phyloP scores from a whole-genome alignment of 306 rosid genomes.

The Cicer yamashitae region DNA sequence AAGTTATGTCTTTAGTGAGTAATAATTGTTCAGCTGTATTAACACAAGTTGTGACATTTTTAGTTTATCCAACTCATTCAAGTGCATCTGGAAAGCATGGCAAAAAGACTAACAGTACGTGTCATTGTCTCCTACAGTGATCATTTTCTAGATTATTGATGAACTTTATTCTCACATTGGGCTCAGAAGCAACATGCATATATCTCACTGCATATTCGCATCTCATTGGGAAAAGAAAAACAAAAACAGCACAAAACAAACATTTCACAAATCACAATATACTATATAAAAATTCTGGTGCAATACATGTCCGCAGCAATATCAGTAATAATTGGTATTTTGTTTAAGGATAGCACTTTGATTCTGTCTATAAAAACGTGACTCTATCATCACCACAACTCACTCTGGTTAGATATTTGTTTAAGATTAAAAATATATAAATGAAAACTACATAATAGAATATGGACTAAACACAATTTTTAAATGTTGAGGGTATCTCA shows the following conservation, averaged over 20 bases:
- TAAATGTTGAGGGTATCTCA: background rate
- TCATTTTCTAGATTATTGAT: conserved; percentile 1
- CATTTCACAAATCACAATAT: background rate
- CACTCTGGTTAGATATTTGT: background rate
- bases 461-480: background rate
- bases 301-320: conserved; percentile 14
- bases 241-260: background rate
- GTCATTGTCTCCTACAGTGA: background rate
- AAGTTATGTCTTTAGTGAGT: background rate
- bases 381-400: background rate
- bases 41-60: conserved; percentile 15
- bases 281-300: background rate
- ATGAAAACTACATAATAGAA: background rate
- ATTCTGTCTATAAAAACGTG: background rate
- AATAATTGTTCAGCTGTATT: conserved; percentile 6
- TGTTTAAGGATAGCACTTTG: background rate
- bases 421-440: background rate
- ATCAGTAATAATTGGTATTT: background rate
- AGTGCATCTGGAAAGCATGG: conserved; percentile 3
- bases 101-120: background rate
- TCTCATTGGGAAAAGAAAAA: background rate
- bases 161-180: conserved; percentile 1
- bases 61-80: background rate
- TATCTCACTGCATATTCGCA: background rate
- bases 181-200: conserved; percentile 19